phyloP scores from a whole-genome alignment of 768 basidiomycete species.

The Pleurotus tuber-regium region DNA sequence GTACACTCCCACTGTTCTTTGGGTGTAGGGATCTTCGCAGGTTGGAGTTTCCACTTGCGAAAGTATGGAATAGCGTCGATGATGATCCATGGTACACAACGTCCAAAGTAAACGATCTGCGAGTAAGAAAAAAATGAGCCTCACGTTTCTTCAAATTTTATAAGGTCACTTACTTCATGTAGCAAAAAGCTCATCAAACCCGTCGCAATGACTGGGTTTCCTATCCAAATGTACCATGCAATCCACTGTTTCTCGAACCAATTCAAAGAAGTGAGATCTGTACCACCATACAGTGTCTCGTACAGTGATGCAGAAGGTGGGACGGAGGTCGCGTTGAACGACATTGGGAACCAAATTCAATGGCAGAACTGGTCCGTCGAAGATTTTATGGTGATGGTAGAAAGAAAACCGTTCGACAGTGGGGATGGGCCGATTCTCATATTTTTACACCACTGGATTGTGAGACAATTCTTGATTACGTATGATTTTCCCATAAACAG shows the following conservation, averaged over 20 bases:
- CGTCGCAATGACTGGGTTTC: slow-evolving; percentile 89
- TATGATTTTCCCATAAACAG: neutral
- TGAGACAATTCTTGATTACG: neutral
- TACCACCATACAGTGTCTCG: slow-evolving; percentile 51
- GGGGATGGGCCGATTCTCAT: neutral
- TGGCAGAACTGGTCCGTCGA: slow-evolving; percentile 11
- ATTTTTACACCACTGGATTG: too few relatives aligned
- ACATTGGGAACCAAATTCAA: too few relatives aligned
- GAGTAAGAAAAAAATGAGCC: neutral
- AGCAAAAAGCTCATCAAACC: slow-evolving; percentile 90
- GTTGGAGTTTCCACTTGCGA: slow-evolving; percentile 90
- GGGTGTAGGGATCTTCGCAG: slow-evolving; percentile 74
- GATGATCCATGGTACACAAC: slow-evolving; percentile 93
- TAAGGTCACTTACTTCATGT: slow-evolving; percentile 73
- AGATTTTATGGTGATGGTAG: neutral
- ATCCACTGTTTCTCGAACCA: slow-evolving; percentile 83
- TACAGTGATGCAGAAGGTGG: slow-evolving; percentile 24
- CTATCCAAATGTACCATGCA: slow-evolving; percentile 82
- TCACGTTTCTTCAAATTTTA: neutral
- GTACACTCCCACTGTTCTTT: slow-evolving; percentile 95
- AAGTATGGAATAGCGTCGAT: slow-evolving; percentile 95
- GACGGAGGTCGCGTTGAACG: slow-evolving; percentile 39
- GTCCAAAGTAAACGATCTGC: slow-evolving; percentile 95
- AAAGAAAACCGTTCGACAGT: neutral
- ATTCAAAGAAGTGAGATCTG: slow-evolving; percentile 58